Percentiles rank a stretch among this genome's conserved stretches.
Evolutionary conservation across 257 asterid species (phyloP).

Genomic region (Sherardia arvensis): DNA sequence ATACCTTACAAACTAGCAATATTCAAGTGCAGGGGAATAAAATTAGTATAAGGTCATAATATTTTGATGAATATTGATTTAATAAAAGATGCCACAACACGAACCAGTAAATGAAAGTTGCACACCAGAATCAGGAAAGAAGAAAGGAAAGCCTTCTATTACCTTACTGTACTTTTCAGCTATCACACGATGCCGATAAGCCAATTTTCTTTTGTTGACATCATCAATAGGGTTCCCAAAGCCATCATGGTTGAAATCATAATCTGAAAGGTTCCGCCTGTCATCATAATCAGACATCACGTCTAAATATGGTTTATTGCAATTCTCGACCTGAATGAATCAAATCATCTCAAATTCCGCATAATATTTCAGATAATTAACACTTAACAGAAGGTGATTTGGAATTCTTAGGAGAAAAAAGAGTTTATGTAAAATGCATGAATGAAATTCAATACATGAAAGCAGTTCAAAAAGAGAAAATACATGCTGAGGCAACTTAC

Average conservation of each 20-base stretch:
- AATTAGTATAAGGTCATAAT: not conserved
- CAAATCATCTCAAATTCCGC: constrained; percentile 11
- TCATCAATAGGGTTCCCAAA: constrained; percentile 53
- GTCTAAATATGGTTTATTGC: constrained; percentile 77
- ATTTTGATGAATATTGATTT: not conserved
- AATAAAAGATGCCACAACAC: not conserved
- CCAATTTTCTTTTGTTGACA: constrained; percentile 57
- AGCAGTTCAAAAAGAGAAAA: not conserved
- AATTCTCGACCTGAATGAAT: constrained; percentile 53
- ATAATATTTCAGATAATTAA: constrained; percentile 9
- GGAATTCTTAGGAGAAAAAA: not conserved
- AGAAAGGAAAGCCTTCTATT: constrained; percentile 1
- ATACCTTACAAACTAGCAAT: not conserved
- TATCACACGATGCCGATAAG: constrained; percentile 61
- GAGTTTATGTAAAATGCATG: not conserved
- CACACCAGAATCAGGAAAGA: constrained; percentile 1
- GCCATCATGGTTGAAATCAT: constrained; percentile 63
- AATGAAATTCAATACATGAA: not conserved
- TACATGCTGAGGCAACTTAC: constrained; percentile 21
- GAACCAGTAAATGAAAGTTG: constrained; percentile 2
- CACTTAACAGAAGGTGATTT: not conserved
- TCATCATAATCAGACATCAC: constrained; percentile 57
- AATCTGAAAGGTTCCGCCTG: constrained; percentile 57
- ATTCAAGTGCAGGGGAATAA: not conserved
- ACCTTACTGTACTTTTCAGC: constrained; percentile 82